Percentiles rank a stretch among this genome's conserved stretches.
Evolutionary conservation across 2,329 filamentous ascomycete genomes (phyloP).

Genomic region (Ascocoryne sarcoides): DNA sequence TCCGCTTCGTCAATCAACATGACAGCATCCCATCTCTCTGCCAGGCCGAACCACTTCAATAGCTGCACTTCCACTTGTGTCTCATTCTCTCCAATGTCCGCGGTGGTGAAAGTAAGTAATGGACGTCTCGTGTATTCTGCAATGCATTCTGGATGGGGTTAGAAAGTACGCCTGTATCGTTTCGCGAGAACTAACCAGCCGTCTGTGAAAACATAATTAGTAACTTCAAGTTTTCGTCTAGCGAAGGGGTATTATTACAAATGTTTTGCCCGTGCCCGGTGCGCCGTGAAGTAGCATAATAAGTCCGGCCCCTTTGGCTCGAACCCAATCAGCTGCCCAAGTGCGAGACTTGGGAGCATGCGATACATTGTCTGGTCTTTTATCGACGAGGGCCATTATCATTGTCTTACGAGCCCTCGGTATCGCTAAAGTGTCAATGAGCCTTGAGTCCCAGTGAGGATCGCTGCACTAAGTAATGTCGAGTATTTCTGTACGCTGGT

Average conservation of each 20-base stretch:
- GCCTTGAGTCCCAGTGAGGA: background rate
- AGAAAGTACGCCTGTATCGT: background rate
- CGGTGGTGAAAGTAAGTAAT: slow-evolving; percentile 31
- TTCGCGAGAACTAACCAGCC: background rate
- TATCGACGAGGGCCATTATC: background rate
- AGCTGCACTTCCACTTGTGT: slow-evolving; percentile 38
- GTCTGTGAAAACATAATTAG: too few species aligned
- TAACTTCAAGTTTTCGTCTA: too few species aligned
- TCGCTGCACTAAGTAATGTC: background rate
- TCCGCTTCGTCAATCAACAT: slow-evolving; percentile 45
- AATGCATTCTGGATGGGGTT: slow-evolving; percentile 16
- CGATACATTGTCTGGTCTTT: background rate
- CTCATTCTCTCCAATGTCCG: slow-evolving; percentile 41
- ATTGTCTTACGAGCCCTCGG: background rate
- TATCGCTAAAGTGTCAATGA: background rate
- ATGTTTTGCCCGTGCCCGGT: slow-evolving; percentile 19
- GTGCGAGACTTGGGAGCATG: background rate
- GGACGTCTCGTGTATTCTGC: slow-evolving; percentile 21
- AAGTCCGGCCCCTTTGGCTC: slow-evolving; percentile 18
- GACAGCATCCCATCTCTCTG: slow-evolving; percentile 41
- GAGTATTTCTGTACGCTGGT: background rate
- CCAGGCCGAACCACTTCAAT: slow-evolving; percentile 38
- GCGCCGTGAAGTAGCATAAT: slow-evolving; percentile 20
- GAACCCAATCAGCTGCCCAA: slow-evolving; percentile 16
- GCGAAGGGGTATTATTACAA: too few species aligned